A percentile compares a stretch with the other conserved stretches of the same genome.
These are phyloP conservation scores for Naganishia vaughanmartiniae DNA, from an alignment of 768 basidiomycete species.

Conservation along the genomic window DNA sequence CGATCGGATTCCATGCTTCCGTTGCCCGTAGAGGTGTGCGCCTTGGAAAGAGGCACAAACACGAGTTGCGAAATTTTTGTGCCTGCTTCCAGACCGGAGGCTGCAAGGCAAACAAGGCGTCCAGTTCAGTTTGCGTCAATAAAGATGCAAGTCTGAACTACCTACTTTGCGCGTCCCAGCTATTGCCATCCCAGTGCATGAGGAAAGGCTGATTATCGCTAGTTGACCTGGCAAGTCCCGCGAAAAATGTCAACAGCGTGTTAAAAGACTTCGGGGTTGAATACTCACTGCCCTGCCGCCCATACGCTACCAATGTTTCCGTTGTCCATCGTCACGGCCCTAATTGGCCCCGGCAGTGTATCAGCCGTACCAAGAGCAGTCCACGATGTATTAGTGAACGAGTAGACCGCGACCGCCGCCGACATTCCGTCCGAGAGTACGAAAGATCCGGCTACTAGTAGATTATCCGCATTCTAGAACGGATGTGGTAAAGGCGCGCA, in stretches of 20 bases:
- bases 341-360: constrained; percentile 77
- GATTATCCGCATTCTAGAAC: constrained; percentile 56
- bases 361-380: constrained; percentile 54
- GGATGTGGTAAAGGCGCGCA: not conserved
- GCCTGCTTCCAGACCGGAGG: not conserved
- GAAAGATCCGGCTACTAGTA: constrained; percentile 80
- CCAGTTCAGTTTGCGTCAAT: not conserved
- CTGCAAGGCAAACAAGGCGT: constrained; percentile 1
- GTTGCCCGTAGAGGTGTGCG: constrained; percentile 61
- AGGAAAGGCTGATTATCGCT: constrained; percentile 70
- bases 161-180: constrained; percentile 70
- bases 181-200: constrained; percentile 75
- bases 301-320: constrained; percentile 79
- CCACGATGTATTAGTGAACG: constrained; percentile 74
- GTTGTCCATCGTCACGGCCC: constrained; percentile 80
- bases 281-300: constrained; percentile 76
- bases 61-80: constrained; percentile 59
- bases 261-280: not conserved
- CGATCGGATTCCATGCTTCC: constrained; percentile 74
- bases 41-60: constrained; percentile 82
- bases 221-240: constrained; percentile 30
- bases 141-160: constrained; percentile 3
- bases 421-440: constrained; percentile 63
- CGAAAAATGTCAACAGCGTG: constrained; percentile 49
- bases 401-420: constrained; percentile 72